Evolutionary conservation across 371 early-diverging fungal species (phyloP), one percentile per base, ranked within the genome.

Genomic region (Rhizomucor pusillus): DNA sequence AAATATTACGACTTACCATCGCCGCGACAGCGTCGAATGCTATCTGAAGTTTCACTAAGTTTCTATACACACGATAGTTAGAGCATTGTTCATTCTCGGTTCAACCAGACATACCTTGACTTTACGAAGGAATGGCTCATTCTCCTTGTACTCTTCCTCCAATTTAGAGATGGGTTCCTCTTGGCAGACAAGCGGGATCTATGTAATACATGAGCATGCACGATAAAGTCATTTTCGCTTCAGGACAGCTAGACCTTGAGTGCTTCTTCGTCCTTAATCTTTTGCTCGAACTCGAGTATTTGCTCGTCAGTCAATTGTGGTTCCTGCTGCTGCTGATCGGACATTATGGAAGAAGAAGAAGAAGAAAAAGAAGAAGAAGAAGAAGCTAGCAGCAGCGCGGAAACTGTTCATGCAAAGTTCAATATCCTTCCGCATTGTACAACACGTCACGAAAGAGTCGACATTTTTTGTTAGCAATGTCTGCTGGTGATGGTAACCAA

Each of bases 11-110:
- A 36, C 65, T 62, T 77, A 82, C 87, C 88, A 71, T 88, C 88
- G 11, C 88, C 88, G 45, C 88, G 79, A 56, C 85, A 85, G 47
- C 77, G 69, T 46, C 88, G 71, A 54, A 86, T 79, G 50, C 66
- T 69, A 46, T 73, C 67, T 57, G 83, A 75, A 5, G 66, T 56
- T 19, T 70, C 63, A 20, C 69, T 59, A 25, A 87, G 52, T 50
- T 82, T 82, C 87, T 13, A 54, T 18, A 16, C 13, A 7, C 13
- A 33, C 54, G 34, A 5, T 5, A 43, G 13, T 13, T 12, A 43
- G 23, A 39, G 14, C 37, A 41, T 16, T 44, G 20, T 35, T 24
- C 39, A 35, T 44, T 51, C 18, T 40, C 36, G 23, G 4, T 3
- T 1, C 6, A 19, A 5, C 14, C 2, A 51, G 3, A 54, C 51